Evolutionary conservation across 225 moss, liverwort and hornwort species (phyloP), one percentile per base, ranked within the genome.

Genomic region (Bryum argenteum): DNA sequence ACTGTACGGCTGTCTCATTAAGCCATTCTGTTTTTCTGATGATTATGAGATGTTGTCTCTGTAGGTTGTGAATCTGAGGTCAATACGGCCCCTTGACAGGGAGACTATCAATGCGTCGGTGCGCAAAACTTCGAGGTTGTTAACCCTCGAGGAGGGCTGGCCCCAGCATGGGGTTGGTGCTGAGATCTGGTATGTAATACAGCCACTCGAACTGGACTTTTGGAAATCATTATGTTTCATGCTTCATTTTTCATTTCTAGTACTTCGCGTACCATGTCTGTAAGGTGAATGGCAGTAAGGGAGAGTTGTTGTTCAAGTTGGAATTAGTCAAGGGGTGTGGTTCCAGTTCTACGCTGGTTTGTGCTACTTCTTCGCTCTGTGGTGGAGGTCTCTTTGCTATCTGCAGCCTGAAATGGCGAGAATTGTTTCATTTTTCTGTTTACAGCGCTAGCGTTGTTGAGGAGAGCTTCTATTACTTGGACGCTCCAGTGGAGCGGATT

Each of bases 131-230:
- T 93, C 90, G 26, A 87, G 96, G 76, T 87, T 97, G 69, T 81
- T 97, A 78, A 93, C 91, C 14, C 89, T 97, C 19, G 96, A 97
- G 82, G 96, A 97, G 82, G 96, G 93, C 59, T 97, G 96, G 96
- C 96, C 96, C 52, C 96, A 97, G 79, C 93, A 97, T 82, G 96
- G 96, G 75, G 83, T 97, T 19, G 91, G 93, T 61, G 91, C 90
- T 58, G 96, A 97, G 81, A 93, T 97, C 76, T 93, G 90, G 95
- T 95, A 83, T 61, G 71, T 23, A 52, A 38, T 44, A 48, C 53
- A 54, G 45, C 40, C 45, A 17, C 20, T 58, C 58, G 33, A 58
- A 40, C 38, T 80, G 61, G 10, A n/a, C 4, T 28, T 57, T 43
- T 61, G 33, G 7, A 11, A 63, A 61, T 22, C n/a, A 40, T 24